Evolutionary conservation across 139 green algal species (phyloP), one percentile per base, ranked within the genome.

Genomic region (Microglena sp.): DNA sequence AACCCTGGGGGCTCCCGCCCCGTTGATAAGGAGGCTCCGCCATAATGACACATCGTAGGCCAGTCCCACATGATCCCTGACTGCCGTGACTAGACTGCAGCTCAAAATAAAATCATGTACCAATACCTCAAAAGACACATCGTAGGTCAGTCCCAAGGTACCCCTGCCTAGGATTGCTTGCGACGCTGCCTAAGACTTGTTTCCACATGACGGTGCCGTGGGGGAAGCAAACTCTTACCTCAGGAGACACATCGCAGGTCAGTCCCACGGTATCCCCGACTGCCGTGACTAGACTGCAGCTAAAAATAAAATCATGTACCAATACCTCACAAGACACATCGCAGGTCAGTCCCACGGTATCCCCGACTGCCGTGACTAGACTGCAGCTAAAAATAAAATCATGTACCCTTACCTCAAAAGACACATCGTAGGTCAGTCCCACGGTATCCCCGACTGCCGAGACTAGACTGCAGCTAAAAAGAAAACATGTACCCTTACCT

Each of bases 221-320:
- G 97, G 60, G 97, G 89, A 60, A n/a, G n/a, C n/a, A n/a, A n/a
- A n/a, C n/a, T n/a, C n/a, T n/a, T n/a, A n/a, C n/a, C 80, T 97
- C 89, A 62, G 98, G 97, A 11, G 83, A 92, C 7, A 98, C 93
- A 64, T 99, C 93, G 63, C 98, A 99, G 1, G 93, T 99, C 53
- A 99, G 82, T 11, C 91, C 91, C 62, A 98, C 78, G 1, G 88
- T n/a, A n/a, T n/a, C 93, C 2, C 93, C 78, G 32, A 94, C 88
- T 5, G 89, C 96, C 22, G 90, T 96, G 75, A 97, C 96, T 21
- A 96, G 86, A 3, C 93, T 74, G 11, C 72, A 82, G 79, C 97
- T 98, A 57, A 97, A 89, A 60, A n/a, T n/a, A n/a, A n/a, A n/a
- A 18, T n/a, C 18, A 60, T 33, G 7, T 24, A 60, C 18, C 18